Percentiles rank a stretch among this genome's conserved stretches.
Conservation (phyloP, 176 grass and related monocot genomes). For the Alopecurus myosuroides region DNA sequence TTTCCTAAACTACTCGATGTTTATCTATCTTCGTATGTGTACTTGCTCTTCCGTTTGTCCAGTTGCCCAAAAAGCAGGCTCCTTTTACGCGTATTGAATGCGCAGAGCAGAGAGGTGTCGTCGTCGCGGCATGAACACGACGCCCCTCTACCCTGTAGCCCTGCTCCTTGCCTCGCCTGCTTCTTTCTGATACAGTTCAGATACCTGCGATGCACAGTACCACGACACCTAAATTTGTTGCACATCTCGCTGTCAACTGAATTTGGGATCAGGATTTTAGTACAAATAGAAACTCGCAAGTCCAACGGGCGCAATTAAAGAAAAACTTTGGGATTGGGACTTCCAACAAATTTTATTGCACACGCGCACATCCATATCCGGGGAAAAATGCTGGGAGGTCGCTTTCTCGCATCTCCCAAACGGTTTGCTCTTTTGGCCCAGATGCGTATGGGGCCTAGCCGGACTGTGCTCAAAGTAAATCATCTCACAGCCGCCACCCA, state of each 20-base stretch:
- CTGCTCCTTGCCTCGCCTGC: neutral
- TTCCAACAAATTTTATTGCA: constrained; percentile 23
- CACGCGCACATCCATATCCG: constrained; percentile 17
- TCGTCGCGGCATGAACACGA: neutral
- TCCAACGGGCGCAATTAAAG: neutral
- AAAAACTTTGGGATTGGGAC: neutral
- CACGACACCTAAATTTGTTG: neutral
- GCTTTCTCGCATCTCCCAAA: constrained; percentile 27
- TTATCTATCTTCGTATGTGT: neutral
- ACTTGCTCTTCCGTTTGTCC: neutral
- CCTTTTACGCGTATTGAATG: constrained; percentile 2
- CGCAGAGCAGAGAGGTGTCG: neutral
- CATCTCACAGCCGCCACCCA: constrained; percentile 12
- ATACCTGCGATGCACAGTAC: neutral
- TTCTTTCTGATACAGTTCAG: neutral
- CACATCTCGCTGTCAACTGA: neutral
- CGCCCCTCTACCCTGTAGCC: neutral
- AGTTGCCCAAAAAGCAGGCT: neutral
- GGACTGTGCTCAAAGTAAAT: neutral
- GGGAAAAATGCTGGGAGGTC: constrained; percentile 9
- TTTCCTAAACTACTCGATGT: neutral
- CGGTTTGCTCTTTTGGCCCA: constrained; percentile 16
- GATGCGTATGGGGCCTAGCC: constrained; percentile 1
- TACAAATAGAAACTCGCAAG: neutral
- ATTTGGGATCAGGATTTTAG: neutral